Evolutionary conservation across 2,329 filamentous ascomycete species (phyloP).

Genomic region (Pseudogymnoascus sp.): DNA sequence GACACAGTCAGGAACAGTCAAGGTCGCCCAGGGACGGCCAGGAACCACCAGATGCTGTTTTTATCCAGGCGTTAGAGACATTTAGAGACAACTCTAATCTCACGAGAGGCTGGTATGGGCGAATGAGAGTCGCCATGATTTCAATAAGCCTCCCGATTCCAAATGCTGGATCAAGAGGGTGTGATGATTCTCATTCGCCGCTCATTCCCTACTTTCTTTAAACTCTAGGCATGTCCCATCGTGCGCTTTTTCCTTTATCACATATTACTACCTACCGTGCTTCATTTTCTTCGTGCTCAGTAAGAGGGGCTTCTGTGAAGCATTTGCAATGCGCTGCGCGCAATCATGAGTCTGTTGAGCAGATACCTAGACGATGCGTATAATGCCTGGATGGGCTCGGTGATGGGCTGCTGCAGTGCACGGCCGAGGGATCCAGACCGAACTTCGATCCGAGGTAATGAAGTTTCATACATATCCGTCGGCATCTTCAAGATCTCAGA

Average conservation of each 20-base stretch:
- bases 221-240: neutral
- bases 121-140: neutral
- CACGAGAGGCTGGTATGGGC: neutral
- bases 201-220: neutral
- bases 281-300: neutral
- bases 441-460: constrained; percentile 23
- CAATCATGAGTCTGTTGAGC: constrained; percentile 26
- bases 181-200: neutral
- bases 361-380: constrained; percentile 29
- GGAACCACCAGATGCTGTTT: neutral
- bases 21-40: neutral
- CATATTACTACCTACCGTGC: neutral
- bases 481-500: neutral
- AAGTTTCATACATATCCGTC: neutral
- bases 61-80: neutral
- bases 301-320: neutral
- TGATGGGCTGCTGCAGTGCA: constrained; percentile 24
- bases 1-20: neutral
- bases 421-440: constrained; percentile 16
- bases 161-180: neutral
- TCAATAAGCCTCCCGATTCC: neutral
- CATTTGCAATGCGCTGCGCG: neutral
- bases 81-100: neutral
- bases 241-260: neutral
- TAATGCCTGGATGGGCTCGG: constrained; percentile 23